A percentile compares a stretch with the other conserved stretches of the same genome.
Evolutionary conservation across 192 early-diverging fungal genomes (phyloP).

Genomic region (Entomortierella parvispora): DNA sequence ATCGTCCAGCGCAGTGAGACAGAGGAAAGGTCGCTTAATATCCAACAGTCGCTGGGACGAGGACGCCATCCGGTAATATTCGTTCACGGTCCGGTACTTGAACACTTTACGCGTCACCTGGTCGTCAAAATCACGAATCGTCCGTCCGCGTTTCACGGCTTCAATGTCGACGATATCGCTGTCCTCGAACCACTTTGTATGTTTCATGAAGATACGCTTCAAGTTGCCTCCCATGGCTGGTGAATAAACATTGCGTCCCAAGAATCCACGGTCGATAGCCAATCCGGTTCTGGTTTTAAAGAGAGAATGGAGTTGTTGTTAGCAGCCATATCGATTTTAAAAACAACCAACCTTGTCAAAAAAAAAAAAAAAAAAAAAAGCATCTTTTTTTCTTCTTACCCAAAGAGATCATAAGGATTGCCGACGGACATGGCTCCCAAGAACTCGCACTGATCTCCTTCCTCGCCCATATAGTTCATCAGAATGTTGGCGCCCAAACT

Average conservation of each 20-base stretch:
- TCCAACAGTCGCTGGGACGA: slow-evolving; percentile 66
- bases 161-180: slow-evolving; percentile 24
- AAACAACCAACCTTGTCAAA: slow-evolving; percentile 5
- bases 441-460: slow-evolving; percentile 78
- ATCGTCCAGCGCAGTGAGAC: slow-evolving; percentile 88
- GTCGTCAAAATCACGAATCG: slow-evolving; percentile 89
- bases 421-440: slow-evolving; percentile 80
- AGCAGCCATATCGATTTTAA: slow-evolving; percentile 62
- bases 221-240: slow-evolving; percentile 59
- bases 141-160: slow-evolving; percentile 59
- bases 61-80: slow-evolving; percentile 81
- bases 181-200: slow-evolving; percentile 37
- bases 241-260: slow-evolving; percentile 58
- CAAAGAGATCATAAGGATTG: slow-evolving; percentile 88
- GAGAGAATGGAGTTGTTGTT: slow-evolving; percentile 47
- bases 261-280: slow-evolving; percentile 44
- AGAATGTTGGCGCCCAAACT: slow-evolving; percentile 94
- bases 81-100: slow-evolving; percentile 83
- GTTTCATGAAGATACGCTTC: slow-evolving; percentile 53
- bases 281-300: slow-evolving; percentile 52
- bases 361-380: slow-evolving; percentile 18
- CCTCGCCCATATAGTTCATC: slow-evolving; percentile 89
- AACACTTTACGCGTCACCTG: slow-evolving; percentile 75
- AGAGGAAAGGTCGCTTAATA: slow-evolving; percentile 84
- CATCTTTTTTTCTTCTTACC: slow-evolving; percentile 36